Evolutionary conservation across 1,284 basidiomycete genomes (phyloP).

Genomic region (Fereydounia khargensis): DNA sequence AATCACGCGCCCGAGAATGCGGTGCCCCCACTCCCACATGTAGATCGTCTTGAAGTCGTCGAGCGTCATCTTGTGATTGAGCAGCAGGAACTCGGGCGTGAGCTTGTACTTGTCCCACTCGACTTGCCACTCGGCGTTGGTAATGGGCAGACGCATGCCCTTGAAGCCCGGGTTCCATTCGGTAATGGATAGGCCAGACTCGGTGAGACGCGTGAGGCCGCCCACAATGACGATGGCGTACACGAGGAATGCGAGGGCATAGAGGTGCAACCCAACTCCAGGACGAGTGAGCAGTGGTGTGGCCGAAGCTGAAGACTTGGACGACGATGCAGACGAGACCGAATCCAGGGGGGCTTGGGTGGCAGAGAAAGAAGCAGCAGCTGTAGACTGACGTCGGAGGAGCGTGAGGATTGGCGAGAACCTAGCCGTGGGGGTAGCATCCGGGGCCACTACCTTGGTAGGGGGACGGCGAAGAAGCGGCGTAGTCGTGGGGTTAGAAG

Average conservation of each 20-base stretch:
- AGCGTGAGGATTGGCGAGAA: no score
- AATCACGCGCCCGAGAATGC: conserved; percentile 85
- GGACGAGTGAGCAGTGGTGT: conserved; percentile 65
- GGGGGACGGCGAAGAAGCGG: no score
- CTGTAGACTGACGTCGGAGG: no score
- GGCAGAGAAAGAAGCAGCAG: not conserved
- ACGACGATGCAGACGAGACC: not conserved
- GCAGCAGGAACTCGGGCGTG: conserved; percentile 78
- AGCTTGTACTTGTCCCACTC: conserved; percentile 95
- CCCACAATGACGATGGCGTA: conserved; percentile 92
- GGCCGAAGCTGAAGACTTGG: not conserved
- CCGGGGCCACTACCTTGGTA: no score
- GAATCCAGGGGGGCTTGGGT: not conserved
- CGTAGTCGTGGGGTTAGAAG: no score
- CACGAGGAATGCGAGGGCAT: conserved; percentile 77
- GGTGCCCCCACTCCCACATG: conserved; percentile 98
- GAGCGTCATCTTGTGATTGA: conserved; percentile 82
- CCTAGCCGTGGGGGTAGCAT: no score
- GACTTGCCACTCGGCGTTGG: conserved; percentile 73
- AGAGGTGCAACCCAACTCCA: conserved; percentile 74
- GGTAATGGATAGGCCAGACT: conserved; percentile 94
- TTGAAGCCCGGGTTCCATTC: conserved; percentile 90
- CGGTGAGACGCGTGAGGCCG: conserved; percentile 92
- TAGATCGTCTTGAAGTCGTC: conserved; percentile 95
- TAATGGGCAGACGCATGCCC: conserved; percentile 80